These are phyloP conservation scores for Taphrina wiesneri DNA, from an alignment of 1,139 yeast species.

Conservation along the genomic window DNA sequence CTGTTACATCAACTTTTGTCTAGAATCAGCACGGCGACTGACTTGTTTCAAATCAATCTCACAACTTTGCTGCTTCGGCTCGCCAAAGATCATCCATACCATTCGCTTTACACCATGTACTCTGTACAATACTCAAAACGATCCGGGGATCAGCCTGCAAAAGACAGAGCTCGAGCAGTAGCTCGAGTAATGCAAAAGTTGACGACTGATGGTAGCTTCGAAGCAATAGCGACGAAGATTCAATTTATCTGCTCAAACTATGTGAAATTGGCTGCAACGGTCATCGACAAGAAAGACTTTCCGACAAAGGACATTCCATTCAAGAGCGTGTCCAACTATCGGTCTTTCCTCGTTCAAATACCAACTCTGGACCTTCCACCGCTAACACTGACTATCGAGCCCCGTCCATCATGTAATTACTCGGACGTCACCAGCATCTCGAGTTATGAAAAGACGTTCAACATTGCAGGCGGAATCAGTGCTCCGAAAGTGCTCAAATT, in stretches of 20 bases:
- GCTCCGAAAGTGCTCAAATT: conserved; percentile 44
- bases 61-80: conserved; percentile 55
- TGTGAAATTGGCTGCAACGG: conserved; percentile 6
- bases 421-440: conserved; percentile 54
- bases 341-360: conserved; percentile 43
- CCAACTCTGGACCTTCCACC: conserved; percentile 59
- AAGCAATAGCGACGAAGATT: neutral
- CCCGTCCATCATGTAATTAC: conserved; percentile 54
- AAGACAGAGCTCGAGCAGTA: conserved; percentile 12
- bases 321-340: conserved; percentile 3
- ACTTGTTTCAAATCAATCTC: conserved; percentile 60
- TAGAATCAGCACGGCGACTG: conserved; percentile 55
- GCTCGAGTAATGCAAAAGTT: neutral
- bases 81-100: conserved; percentile 70
- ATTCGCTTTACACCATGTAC: conserved; percentile 67
- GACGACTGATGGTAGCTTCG: neutral
- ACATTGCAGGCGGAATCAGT: conserved; percentile 78
- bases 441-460: conserved; percentile 52
- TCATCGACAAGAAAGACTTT: conserved; percentile 2
- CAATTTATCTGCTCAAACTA: neutral
- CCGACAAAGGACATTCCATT: conserved; percentile 8
- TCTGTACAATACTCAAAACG: conserved; percentile 42
- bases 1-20: conserved; percentile 88
- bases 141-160: conserved; percentile 16
- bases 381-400: conserved; percentile 59